Evolutionary conservation across 1,139 yeast genomes (phyloP).

Genomic region (Scheffersomyces insectosa): DNA sequence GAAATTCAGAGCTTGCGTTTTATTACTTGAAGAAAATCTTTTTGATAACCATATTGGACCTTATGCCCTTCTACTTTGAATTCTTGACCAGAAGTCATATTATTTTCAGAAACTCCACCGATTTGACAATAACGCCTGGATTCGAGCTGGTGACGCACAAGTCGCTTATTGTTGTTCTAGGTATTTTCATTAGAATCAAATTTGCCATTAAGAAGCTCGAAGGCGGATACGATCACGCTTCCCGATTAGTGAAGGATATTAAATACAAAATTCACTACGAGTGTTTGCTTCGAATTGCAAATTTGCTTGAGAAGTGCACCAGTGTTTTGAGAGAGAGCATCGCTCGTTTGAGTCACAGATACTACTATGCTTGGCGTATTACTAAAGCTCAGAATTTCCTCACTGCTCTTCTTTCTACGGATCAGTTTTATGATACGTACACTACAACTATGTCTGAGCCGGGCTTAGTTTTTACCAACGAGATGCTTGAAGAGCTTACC

Average conservation of each 20-base stretch:
- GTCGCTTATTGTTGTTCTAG: slow-evolving; percentile 30
- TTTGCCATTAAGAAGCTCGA: slow-evolving; percentile 9
- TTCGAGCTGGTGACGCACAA: slow-evolving; percentile 42
- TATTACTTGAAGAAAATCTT: slow-evolving; percentile 37
- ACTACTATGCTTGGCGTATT: slow-evolving; percentile 55
- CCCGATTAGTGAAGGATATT: slow-evolving; percentile 5
- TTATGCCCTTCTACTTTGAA: slow-evolving; percentile 42
- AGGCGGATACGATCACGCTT: slow-evolving; percentile 6
- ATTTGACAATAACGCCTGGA: slow-evolving; percentile 43
- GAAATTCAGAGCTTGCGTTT: slow-evolving; percentile 26
- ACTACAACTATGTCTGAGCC: neutral
- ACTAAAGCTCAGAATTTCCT: slow-evolving; percentile 38
- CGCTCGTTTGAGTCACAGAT: slow-evolving; percentile 31
- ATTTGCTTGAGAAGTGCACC: slow-evolving; percentile 5
- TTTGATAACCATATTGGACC: slow-evolving; percentile 29
- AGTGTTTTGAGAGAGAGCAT: slow-evolving; percentile 10
- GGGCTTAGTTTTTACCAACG: slow-evolving; percentile 3
- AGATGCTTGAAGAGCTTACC: slow-evolving; percentile 10
- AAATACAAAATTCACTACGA: slow-evolving; percentile 8
- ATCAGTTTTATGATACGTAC: slow-evolving; percentile 8
- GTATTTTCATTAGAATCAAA: slow-evolving; percentile 22
- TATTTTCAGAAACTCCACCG: slow-evolving; percentile 25
- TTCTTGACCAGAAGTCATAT: slow-evolving; percentile 31
- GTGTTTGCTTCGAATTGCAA: slow-evolving; percentile 5
- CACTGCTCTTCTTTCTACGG: slow-evolving; percentile 6